These are phyloP conservation scores for Astrothelium macrocarpum DNA, from an alignment of 495 filamentous ascomycete species.

Conservation along the genomic window DNA sequence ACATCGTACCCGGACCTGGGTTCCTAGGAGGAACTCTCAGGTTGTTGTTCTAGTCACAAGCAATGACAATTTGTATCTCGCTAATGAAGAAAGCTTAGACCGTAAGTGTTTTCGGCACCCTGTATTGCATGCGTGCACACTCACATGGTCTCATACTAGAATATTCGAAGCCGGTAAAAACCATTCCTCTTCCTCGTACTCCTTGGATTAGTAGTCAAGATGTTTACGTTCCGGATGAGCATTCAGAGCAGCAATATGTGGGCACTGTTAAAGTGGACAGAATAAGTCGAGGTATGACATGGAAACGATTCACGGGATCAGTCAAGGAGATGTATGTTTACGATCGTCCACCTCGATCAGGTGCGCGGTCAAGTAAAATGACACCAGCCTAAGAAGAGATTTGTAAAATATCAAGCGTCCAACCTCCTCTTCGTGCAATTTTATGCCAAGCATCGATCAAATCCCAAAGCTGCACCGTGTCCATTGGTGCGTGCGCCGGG, in stretches of 20 bases:
- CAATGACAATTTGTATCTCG: not conserved
- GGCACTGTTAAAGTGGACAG: not conserved
- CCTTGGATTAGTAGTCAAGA: not conserved
- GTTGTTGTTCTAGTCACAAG: not conserved
- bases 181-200: not conserved
- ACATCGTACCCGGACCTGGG: not conserved
- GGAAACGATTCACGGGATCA: not conserved
- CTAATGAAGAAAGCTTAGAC: not conserved
- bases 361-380: not conserved
- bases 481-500: too few species aligned
- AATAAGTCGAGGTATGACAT: conserved; percentile 1
- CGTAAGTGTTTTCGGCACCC: not conserved
- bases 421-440: too few species aligned
- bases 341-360: not conserved
- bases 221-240: not conserved
- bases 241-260: not conserved
- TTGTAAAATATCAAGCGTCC: too few species aligned
- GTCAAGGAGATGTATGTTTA: conserved; percentile 5
- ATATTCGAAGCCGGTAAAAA: not conserved
- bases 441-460: too few species aligned
- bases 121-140: not conserved
- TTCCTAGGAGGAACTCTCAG: not conserved
- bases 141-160: not conserved
- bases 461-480: too few species aligned
- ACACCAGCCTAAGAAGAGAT: not conserved